phyloP scores from a whole-genome alignment of 1,284 basidiomycete species.

The Fomitopsis betulina region DNA sequence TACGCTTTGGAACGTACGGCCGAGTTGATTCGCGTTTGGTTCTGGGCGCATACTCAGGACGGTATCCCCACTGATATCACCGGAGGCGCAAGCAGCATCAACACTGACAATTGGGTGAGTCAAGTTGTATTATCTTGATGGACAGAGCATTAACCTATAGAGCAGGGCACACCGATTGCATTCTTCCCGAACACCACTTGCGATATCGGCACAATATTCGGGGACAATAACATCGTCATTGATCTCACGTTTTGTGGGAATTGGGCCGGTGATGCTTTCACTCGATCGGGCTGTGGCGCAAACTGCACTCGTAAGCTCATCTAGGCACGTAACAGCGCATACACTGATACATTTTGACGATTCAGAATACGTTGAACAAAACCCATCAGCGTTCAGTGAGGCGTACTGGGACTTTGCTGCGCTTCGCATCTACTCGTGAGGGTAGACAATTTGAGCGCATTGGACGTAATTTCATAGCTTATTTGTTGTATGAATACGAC shows the following conservation, averaged over 20 bases:
- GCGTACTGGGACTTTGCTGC: constrained; percentile 44
- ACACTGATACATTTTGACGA: not conserved
- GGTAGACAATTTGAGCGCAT: too few species aligned
- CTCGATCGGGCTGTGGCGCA: constrained; percentile 37
- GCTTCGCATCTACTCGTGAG: constrained; percentile 4
- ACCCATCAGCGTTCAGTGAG: constrained; percentile 57
- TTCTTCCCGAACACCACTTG: constrained; percentile 45
- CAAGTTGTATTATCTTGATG: not conserved
- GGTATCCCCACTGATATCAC: constrained; percentile 43
- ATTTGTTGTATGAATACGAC: too few species aligned
- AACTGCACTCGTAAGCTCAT: constrained; percentile 36
- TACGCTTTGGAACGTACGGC: constrained; percentile 49
- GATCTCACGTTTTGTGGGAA: constrained; percentile 47
- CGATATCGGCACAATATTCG: constrained; percentile 39
- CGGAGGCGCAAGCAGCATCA: constrained; percentile 34
- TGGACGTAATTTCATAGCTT: too few species aligned
- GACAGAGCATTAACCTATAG: not conserved
- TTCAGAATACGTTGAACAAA: constrained; percentile 55
- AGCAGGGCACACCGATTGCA: constrained; percentile 45
- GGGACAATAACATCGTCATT: constrained; percentile 50
- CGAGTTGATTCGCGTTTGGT: constrained; percentile 52
- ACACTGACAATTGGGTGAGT: constrained; percentile 45
- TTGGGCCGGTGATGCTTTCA: constrained; percentile 44
- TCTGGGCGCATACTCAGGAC: constrained; percentile 43
- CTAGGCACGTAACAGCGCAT: not conserved